Conservation (phyloP, 2,329 filamentous ascomycete genomes). For the Ophiostoma perfectum region DNA sequence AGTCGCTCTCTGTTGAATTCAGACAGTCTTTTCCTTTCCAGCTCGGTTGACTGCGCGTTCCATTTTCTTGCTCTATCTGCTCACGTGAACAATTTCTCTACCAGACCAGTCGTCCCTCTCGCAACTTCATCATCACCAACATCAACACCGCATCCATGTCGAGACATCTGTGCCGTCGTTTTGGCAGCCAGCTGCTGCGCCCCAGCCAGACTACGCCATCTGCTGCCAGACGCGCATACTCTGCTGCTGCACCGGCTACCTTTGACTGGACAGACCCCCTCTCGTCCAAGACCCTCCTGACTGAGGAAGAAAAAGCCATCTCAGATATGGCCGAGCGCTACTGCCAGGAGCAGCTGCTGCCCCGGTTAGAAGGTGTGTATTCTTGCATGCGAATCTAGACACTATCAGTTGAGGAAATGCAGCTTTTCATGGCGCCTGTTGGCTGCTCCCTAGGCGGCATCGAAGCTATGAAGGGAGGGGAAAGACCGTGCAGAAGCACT, state of each 20-base stretch:
- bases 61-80: not conserved
- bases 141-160: slow-evolving; percentile 21
- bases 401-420: not conserved
- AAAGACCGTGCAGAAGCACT: not conserved
- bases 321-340: slow-evolving; percentile 87
- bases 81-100: not conserved
- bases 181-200: slow-evolving; percentile 23
- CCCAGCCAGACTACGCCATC: slow-evolving; percentile 14
- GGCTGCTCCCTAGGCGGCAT: not conserved
- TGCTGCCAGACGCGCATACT: slow-evolving; percentile 23
- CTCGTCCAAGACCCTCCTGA: slow-evolving; percentile 66
- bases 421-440: too few species aligned
- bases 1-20: not conserved
- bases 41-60: not conserved
- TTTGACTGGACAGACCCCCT: slow-evolving; percentile 96
- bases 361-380: slow-evolving; percentile 74
- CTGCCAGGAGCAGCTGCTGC: slow-evolving; percentile 82
- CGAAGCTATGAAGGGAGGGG: slow-evolving; percentile 12
- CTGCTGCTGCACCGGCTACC: slow-evolving; percentile 14
- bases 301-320: slow-evolving; percentile 86
- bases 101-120: not conserved
- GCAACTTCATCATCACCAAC: not conserved
- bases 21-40: not conserved
- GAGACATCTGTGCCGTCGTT: slow-evolving; percentile 23
- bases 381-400: not conserved